phyloP scores from a whole-genome alignment of 225 moss, liverwort and hornwort species.

The Rhytidiadelphus loreus region DNA sequence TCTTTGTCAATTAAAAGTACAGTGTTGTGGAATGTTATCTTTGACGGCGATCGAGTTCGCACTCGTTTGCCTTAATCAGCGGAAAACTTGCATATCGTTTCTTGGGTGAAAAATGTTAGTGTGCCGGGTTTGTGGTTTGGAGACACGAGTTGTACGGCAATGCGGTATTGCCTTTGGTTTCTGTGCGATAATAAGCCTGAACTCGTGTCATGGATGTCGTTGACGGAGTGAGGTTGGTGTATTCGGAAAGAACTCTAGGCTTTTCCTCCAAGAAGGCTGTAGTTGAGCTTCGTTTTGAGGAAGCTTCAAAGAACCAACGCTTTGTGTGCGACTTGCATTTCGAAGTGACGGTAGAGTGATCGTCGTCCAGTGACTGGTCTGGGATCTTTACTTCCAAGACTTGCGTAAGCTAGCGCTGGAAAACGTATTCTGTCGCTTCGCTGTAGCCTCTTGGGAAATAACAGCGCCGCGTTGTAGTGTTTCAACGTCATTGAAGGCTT shows the following conservation, averaged over 20 bases:
- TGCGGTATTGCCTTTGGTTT: slow-evolving; percentile 3
- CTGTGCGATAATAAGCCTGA: not conserved
- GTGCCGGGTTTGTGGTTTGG: not conserved
- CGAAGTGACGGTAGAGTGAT: slow-evolving; percentile 1
- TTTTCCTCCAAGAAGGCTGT: slow-evolving; percentile 9
- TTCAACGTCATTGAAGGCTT: not conserved
- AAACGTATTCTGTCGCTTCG: not conserved
- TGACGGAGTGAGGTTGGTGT: not conserved
- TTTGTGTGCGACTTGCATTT: slow-evolving; percentile 8
- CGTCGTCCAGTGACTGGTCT: not conserved
- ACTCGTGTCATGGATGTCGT: not conserved
- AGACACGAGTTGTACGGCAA: slow-evolving; percentile 23
- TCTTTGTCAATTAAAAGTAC: slow-evolving; percentile 18
- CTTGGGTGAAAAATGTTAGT: slow-evolving; percentile 3
- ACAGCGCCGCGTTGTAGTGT: not conserved
- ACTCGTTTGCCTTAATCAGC: not conserved
- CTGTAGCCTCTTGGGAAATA: not conserved
- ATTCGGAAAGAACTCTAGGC: not conserved
- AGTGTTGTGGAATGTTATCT: slow-evolving; percentile 5
- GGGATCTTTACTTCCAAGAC: slow-evolving; percentile 7
- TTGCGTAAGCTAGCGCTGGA: not conserved
- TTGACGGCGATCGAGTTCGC: not conserved
- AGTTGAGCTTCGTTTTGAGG: not conserved
- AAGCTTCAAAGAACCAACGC: not conserved
- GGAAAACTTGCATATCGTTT: not conserved